Evolutionary conservation across 345 rosid species (phyloP).

Genomic region (Bruguiera parviflora): DNA sequence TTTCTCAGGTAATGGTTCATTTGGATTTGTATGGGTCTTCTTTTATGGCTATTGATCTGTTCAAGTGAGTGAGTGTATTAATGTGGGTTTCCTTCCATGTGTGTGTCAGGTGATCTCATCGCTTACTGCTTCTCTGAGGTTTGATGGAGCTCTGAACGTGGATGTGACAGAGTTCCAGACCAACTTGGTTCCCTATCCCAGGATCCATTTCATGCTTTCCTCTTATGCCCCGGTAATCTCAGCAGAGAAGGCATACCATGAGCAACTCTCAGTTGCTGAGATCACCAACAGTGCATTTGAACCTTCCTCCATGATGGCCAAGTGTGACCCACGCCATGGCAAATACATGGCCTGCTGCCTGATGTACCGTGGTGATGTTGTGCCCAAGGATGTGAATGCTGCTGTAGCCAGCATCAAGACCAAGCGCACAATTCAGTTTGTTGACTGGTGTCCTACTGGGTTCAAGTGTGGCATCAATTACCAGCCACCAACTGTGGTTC

Average conservation of each 20-base stretch:
- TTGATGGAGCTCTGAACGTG: conserved; percentile 26
- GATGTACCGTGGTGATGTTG: conserved; percentile 28
- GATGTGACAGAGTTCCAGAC: conserved; percentile 29
- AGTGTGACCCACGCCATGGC: conserved; percentile 26
- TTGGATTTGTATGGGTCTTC: not conserved
- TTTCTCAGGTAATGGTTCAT: conserved; percentile 15
- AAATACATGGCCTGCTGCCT: conserved; percentile 30
- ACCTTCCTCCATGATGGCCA: conserved; percentile 30
- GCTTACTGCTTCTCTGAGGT: conserved; percentile 25
- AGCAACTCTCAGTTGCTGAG: conserved; percentile 27
- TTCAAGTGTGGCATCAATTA: conserved; percentile 28
- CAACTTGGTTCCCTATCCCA: conserved; percentile 25
- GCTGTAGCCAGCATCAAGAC: conserved; percentile 30
- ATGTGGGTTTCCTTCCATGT: not conserved
- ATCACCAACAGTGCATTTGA: conserved; percentile 26
- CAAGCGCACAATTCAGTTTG: conserved; percentile 29
- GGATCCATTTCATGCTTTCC: conserved; percentile 29
- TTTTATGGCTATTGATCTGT: not conserved
- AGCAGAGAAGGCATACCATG: conserved; percentile 25
- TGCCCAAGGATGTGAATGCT: conserved; percentile 27
- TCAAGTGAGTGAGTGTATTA: not conserved
- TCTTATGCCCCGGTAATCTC: conserved; percentile 25
- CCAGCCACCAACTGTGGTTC: conserved; percentile 27
- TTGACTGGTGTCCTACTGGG: conserved; percentile 28
- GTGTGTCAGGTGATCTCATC: conserved; percentile 20